Evolutionary conservation across 192 early-diverging fungal species (phyloP).

Genomic region (Backusella tuberculispora): DNA sequence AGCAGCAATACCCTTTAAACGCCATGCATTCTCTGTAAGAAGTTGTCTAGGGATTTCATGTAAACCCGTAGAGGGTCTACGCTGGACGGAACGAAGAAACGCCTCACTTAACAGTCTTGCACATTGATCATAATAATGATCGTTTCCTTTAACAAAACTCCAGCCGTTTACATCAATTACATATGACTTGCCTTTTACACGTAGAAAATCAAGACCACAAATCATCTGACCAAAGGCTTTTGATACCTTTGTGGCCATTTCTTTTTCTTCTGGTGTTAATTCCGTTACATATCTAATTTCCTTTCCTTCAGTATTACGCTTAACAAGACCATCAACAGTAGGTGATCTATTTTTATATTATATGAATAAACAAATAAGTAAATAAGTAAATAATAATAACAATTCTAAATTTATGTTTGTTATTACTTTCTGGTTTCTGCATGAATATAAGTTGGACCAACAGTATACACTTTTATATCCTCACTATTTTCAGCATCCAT

Average conservation of each 20-base stretch:
- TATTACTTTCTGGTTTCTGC: conserved; percentile 92
- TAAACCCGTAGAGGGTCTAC: conserved; percentile 19
- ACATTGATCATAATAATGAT: conserved; percentile 90
- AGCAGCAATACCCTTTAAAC: conserved; percentile 89
- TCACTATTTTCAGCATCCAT: conserved; percentile 93
- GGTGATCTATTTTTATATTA: conserved; percentile 64
- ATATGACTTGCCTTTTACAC: conserved; percentile 79
- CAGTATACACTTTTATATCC: conserved; percentile 98
- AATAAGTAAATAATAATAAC: background rate
- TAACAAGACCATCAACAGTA: conserved; percentile 95
- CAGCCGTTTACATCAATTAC: conserved; percentile 99
- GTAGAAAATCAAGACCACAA: conserved; percentile 94
- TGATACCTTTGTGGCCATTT: conserved; percentile 74
- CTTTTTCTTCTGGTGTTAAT: conserved; percentile 78
- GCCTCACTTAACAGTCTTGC: conserved; percentile 72
- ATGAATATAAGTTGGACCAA: conserved; percentile 87
- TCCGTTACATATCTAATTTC: conserved; percentile 93
- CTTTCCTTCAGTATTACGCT: conserved; percentile 94
- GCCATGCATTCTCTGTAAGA: conserved; percentile 84
- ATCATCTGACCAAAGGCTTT: conserved; percentile 90
- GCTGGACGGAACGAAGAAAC: conserved; percentile 67
- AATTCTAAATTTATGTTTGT: background rate
- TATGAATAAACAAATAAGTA: conserved; percentile 7
- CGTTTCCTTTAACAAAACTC: conserved; percentile 98
- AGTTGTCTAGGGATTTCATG: conserved; percentile 43